These are phyloP conservation scores for Drechslera avenae DNA, from an alignment of 2,329 filamentous ascomycete genomes.

Conservation along the genomic window DNA sequence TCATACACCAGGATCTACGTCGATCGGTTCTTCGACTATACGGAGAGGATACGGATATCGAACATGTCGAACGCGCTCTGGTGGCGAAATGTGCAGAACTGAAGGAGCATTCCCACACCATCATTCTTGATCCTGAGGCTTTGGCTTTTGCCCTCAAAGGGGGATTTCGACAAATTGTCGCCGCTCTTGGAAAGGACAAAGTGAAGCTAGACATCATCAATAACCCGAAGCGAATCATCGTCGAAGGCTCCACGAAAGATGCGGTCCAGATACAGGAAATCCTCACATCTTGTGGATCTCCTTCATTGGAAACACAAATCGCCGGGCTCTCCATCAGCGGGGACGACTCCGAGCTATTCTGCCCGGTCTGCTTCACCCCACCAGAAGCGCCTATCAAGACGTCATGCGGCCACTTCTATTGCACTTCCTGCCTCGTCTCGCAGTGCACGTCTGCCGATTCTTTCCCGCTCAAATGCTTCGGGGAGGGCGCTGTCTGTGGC, in stretches of 20 bases:
- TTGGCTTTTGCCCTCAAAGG: constrained; percentile 16
- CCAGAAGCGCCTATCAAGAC: constrained; percentile 1
- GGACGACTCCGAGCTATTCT: constrained; percentile 5
- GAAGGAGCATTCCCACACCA: constrained; percentile 4
- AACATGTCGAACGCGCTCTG: too few relatives aligned
- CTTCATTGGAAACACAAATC: constrained; percentile 1
- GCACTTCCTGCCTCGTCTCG: neutral
- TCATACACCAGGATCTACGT: too few relatives aligned
- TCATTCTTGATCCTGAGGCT: constrained; percentile 15
- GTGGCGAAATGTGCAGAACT: constrained; percentile 1
- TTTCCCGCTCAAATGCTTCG: neutral
- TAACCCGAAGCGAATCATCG: constrained; percentile 23
- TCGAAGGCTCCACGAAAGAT: constrained; percentile 16
- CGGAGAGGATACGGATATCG: too few relatives aligned
- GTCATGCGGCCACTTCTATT: neutral
- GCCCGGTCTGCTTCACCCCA: constrained; percentile 4
- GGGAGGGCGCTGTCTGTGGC: neutral
- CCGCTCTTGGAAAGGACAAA: constrained; percentile 19
- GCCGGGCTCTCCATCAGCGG: constrained; percentile 6
- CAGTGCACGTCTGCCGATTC: neutral
- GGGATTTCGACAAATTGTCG: constrained; percentile 18
- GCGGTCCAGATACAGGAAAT: constrained; percentile 12
- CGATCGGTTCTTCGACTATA: too few relatives aligned
- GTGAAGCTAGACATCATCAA: constrained; percentile 20
- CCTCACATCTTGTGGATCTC: constrained; percentile 1